Conservation (phyloP, 2,329 filamentous ascomycete species). For the Colletotrichum simmondsii region DNA sequence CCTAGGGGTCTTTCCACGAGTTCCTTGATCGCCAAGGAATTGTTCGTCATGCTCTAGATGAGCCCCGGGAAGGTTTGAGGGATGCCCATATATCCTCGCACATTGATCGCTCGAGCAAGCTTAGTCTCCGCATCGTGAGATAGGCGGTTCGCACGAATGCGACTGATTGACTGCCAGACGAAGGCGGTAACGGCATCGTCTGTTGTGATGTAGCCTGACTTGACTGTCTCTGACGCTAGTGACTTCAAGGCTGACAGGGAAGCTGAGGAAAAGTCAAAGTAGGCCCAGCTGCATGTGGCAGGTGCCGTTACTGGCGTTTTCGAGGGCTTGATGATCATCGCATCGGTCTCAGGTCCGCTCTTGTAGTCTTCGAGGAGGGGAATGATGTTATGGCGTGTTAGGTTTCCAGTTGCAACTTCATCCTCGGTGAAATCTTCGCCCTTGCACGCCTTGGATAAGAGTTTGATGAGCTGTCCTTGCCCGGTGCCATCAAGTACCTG, state of each 20-base stretch:
- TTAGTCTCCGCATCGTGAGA: constrained; percentile 6
- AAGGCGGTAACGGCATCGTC: constrained; percentile 65
- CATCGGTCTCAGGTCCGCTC: constrained; percentile 45
- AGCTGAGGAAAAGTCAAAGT: constrained; percentile 53
- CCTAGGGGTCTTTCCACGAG: constrained; percentile 40
- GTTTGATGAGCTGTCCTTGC: constrained; percentile 55
- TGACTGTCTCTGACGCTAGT: constrained; percentile 42
- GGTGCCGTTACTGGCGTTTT: not conserved
- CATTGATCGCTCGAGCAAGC: constrained; percentile 61
- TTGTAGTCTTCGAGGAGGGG: constrained; percentile 51
- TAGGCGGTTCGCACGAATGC: constrained; percentile 51
- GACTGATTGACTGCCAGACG: constrained; percentile 58
- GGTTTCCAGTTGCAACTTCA: constrained; percentile 56
- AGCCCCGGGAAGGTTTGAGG: constrained; percentile 58
- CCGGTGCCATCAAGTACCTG: constrained; percentile 62
- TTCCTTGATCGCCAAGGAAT: constrained; percentile 42
- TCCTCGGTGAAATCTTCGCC: constrained; percentile 55
- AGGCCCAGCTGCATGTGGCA: constrained; percentile 47
- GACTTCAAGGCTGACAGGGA: constrained; percentile 54
- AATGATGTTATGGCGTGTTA: constrained; percentile 48
- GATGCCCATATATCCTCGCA: constrained; percentile 54
- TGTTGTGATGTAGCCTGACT: constrained; percentile 56
- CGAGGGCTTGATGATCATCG: not conserved
- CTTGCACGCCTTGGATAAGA: constrained; percentile 60
- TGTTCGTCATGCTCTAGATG: constrained; percentile 57